Conservation (phyloP, 1,139 yeast species). For the Zhuliangozyma parablackwelliae region DNA sequence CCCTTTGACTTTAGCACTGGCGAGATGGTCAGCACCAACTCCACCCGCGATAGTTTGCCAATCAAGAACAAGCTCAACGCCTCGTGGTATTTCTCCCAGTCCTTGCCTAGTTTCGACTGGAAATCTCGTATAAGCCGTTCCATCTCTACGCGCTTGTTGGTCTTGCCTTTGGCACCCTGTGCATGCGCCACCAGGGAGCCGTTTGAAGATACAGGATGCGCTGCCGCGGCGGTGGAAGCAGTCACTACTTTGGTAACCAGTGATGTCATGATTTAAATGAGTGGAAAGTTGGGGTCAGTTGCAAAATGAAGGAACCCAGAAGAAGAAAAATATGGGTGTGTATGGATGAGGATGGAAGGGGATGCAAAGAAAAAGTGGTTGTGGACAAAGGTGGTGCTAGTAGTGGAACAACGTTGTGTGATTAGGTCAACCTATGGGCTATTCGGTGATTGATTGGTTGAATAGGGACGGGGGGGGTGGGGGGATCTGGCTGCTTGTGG, state of each 20-base stretch:
- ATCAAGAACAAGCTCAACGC: slow-evolving; percentile 70
- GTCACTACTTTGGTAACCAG: slow-evolving; percentile 6
- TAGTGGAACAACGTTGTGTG: too few species aligned
- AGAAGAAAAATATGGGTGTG: too few species aligned
- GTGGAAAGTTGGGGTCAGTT: neutral
- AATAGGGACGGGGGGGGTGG: too few species aligned
- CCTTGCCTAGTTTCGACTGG: slow-evolving; percentile 63
- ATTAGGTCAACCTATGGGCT: too few species aligned
- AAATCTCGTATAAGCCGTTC: slow-evolving; percentile 71
- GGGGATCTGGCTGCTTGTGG: too few species aligned
- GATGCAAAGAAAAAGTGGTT: too few species aligned
- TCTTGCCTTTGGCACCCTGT: slow-evolving; percentile 6
- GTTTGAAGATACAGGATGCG: neutral
- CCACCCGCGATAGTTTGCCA: slow-evolving; percentile 75
- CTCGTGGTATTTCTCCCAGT: slow-evolving; percentile 86
- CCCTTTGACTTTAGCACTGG: slow-evolving; percentile 53
- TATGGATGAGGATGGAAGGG: too few species aligned
- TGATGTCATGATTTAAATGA: slow-evolving; percentile 5
- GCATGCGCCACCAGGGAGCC: neutral
- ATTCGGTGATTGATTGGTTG: too few species aligned
- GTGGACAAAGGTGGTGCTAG: too few species aligned
- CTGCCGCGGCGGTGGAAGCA: slow-evolving; percentile 4
- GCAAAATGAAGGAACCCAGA: too few species aligned
- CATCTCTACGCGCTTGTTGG: slow-evolving; percentile 57
- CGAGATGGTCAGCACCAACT: slow-evolving; percentile 54